These are phyloP conservation scores for Hymenochaete sp. DNA, from an alignment of 1,284 basidiomycete species.

Conservation along the genomic window DNA sequence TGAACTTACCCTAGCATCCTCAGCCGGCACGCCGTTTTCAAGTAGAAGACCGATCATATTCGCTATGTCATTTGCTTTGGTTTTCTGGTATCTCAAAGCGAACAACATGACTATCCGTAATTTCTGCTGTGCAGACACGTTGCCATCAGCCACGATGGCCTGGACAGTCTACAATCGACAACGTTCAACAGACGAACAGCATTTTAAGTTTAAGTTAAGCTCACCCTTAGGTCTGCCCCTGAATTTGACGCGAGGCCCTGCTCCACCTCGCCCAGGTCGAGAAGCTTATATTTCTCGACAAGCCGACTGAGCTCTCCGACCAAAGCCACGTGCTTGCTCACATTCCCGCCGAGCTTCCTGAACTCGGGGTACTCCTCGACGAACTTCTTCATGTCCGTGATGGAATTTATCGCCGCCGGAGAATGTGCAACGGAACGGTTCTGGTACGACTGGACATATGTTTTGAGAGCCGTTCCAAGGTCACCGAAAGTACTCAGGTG, in stretches of 20 bases:
- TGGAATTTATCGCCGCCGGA: slow-evolving; percentile 85
- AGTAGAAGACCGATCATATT: slow-evolving; percentile 78
- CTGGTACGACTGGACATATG: slow-evolving; percentile 94
- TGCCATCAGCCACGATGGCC: slow-evolving; percentile 59
- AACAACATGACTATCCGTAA: slow-evolving; percentile 91
- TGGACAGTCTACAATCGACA: slow-evolving; percentile 56
- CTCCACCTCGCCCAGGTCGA: slow-evolving; percentile 92
- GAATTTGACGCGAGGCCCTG: slow-evolving; percentile 92
- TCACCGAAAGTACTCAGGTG: slow-evolving; percentile 95
- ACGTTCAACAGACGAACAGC: not conserved
- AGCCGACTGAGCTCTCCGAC: slow-evolving; percentile 92
- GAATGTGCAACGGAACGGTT: slow-evolving; percentile 72
- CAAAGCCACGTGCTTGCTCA: slow-evolving; percentile 95
- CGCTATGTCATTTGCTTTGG: slow-evolving; percentile 77
- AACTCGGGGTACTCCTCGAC: slow-evolving; percentile 99
- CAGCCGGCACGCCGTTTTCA: slow-evolving; percentile 71
- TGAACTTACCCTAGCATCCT: slow-evolving; percentile 70
- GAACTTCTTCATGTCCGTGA: slow-evolving; percentile 95
- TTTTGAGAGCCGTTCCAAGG: slow-evolving; percentile 85
- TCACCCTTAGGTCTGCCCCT: slow-evolving; percentile 79
- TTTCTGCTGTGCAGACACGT: slow-evolving; percentile 74
- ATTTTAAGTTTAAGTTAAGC: slow-evolving; percentile 19
- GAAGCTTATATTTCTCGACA: slow-evolving; percentile 77
- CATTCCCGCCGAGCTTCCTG: slow-evolving; percentile 91
- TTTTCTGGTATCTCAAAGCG: slow-evolving; percentile 91